phyloP scores from a whole-genome alignment of 495 filamentous ascomycete genomes.

The Umbilicaria muhlenbergii region DNA sequence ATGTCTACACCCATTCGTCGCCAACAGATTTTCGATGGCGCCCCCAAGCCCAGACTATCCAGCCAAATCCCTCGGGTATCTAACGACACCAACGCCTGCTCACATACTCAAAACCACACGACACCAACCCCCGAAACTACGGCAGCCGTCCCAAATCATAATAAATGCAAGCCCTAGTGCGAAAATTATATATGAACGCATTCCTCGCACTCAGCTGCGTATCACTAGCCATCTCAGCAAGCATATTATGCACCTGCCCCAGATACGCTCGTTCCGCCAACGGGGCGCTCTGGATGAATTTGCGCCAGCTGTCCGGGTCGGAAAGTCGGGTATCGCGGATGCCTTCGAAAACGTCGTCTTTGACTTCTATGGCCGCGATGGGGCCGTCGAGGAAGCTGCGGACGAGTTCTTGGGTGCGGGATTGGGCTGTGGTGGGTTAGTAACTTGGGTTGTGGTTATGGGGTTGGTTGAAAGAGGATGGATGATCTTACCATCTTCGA shows the following conservation, averaged over 20 bases:
- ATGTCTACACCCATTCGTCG: too few relatives aligned
- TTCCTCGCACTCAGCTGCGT: conserved; percentile 38
- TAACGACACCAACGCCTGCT: too few relatives aligned
- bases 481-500: conserved; percentile 46
- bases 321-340: conserved; percentile 60
- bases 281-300: conserved; percentile 61
- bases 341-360: conserved; percentile 69
- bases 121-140: too few relatives aligned
- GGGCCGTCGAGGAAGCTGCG: conserved; percentile 56
- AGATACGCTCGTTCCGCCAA: conserved; percentile 72
- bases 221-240: conserved; percentile 45
- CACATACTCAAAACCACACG: too few relatives aligned
- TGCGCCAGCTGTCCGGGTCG: conserved; percentile 77
- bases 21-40: too few relatives aligned
- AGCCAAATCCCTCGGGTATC: too few relatives aligned
- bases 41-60: too few relatives aligned
- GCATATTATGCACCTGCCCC: conserved; percentile 68
- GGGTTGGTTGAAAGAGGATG: not conserved
- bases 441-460: conserved; percentile 9
- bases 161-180: conserved; percentile 58
- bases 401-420: conserved; percentile 43
- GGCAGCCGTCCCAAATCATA: conserved; percentile 43
- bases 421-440: conserved; percentile 33
- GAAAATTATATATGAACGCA: conserved; percentile 70
- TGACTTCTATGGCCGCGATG: conserved; percentile 76